Evolutionary conservation across 2,329 filamentous ascomycete genomes (phyloP).

Genomic region (Penicillium sp.): DNA sequence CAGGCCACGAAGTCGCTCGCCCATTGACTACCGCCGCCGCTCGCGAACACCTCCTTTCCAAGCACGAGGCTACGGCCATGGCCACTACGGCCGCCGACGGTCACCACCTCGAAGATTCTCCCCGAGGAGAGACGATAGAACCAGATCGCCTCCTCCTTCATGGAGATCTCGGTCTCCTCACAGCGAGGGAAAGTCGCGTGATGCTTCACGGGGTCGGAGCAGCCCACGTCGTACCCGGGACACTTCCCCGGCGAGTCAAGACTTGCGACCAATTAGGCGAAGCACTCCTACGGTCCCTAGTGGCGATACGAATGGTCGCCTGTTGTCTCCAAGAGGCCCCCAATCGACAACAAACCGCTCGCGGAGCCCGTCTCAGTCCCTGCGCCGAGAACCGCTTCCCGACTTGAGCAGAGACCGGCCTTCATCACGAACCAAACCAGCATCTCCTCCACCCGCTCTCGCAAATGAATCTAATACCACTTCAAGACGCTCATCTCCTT

Average conservation of each 20-base stretch:
- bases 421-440: constrained; percentile 51
- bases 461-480: constrained; percentile 60
- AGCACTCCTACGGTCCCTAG: constrained; percentile 35
- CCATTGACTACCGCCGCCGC: constrained; percentile 43
- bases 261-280: constrained; percentile 37
- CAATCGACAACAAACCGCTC: constrained; percentile 51
- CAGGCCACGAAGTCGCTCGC: constrained; percentile 49
- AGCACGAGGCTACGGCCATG: constrained; percentile 38
- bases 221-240: constrained; percentile 43
- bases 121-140: constrained; percentile 44
- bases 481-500: constrained; percentile 66
- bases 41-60: constrained; percentile 47
- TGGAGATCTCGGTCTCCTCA: constrained; percentile 48
- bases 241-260: constrained; percentile 38
- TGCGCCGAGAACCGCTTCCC: constrained; percentile 53
- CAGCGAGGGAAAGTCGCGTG: constrained; percentile 34
- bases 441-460: constrained; percentile 54
- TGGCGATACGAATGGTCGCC: constrained; percentile 34
- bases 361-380: constrained; percentile 58
- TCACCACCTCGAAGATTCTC: constrained; percentile 47
- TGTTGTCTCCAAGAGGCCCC: constrained; percentile 28
- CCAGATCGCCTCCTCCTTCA: constrained; percentile 41
- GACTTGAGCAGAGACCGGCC: constrained; percentile 55
- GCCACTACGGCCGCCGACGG: constrained; percentile 38
- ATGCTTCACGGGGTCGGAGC: constrained; percentile 36